Conservation (phyloP, 2,329 filamentous ascomycete species). For the Catunica adiposa region DNA sequence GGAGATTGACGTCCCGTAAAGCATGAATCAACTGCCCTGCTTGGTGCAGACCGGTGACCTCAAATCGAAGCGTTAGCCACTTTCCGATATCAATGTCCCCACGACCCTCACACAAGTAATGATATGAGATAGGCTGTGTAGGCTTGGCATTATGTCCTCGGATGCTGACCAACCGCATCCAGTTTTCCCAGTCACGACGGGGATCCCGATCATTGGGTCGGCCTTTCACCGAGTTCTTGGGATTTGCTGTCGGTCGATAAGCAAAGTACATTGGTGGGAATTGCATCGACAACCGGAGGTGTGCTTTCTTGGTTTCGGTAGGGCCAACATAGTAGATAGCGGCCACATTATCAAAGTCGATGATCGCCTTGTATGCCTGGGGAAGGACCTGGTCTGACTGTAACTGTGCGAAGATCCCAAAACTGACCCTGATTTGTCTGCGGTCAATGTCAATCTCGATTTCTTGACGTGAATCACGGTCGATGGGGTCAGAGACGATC, state of each 20-base stretch:
- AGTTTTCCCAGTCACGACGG: neutral
- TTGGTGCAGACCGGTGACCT: conserved; percentile 21
- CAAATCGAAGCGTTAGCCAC: conserved; percentile 39
- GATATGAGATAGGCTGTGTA: conserved; percentile 24
- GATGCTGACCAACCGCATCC: neutral
- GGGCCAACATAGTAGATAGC: conserved; percentile 22
- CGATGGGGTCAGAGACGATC: conserved; percentile 1
- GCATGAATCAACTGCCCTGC: conserved; percentile 29
- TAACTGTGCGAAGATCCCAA: neutral
- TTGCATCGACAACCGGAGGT: conserved; percentile 25
- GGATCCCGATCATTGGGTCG: conserved; percentile 25
- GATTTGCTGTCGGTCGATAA: conserved; percentile 18
- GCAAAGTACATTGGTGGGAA: conserved; percentile 33
- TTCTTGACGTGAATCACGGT: conserved; percentile 5
- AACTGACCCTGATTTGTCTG: conserved; percentile 9
- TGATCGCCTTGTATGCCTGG: conserved; percentile 24
- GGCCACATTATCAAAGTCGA: conserved; percentile 31
- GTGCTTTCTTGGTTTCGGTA: conserved; percentile 17
- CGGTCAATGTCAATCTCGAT: conserved; percentile 10
- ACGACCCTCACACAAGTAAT: conserved; percentile 19
- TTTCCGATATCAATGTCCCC: conserved; percentile 35
- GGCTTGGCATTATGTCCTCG: neutral
- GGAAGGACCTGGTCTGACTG: neutral
- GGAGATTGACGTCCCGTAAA: conserved; percentile 52
- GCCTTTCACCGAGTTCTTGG: neutral